Percentiles rank a stretch among this genome's conserved stretches.
Evolutionary conservation across 78 protist species (phyloP).

Genomic region (Emiliania huxleyi): DNA sequence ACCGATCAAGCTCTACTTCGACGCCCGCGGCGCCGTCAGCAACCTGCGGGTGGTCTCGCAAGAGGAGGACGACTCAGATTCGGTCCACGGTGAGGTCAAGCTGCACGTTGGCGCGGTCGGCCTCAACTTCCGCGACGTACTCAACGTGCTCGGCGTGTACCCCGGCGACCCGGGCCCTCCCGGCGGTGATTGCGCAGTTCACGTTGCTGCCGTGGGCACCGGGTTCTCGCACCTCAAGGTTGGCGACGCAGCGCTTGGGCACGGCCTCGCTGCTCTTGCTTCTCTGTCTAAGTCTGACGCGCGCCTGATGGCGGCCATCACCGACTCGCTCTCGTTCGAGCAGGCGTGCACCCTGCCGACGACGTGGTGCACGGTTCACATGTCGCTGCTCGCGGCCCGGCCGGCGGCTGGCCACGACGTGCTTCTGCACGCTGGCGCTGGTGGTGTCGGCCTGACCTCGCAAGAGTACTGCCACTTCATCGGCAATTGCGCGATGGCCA

Average conservation of each 20-base stretch:
- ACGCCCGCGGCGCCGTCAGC: not conserved
- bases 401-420: not conserved
- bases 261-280: not conserved
- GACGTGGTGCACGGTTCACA: not conserved
- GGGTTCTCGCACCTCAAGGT: not conserved
- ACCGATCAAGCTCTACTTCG: not conserved
- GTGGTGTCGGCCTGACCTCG: not conserved
- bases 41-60: not conserved
- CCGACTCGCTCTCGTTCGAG: not conserved
- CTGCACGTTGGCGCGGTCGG: not conserved
- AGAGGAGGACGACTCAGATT: not conserved
- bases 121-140: constrained; percentile 9
- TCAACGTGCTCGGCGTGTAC: constrained; percentile 1
- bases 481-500: not conserved
- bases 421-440: not conserved
- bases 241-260: not conserved
- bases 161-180: not conserved
- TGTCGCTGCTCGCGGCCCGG: not conserved
- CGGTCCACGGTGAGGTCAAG: not conserved
- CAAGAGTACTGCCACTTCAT: not conserved
- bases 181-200: not conserved
- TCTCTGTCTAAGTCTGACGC: not conserved
- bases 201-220: not conserved
- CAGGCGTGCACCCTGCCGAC: not conserved
- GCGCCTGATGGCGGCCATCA: not conserved